These are phyloP conservation scores for Ophiocordyceps camponoti-floridani DNA, from an alignment of 2,329 filamentous ascomycete species.

Conservation along the genomic window DNA sequence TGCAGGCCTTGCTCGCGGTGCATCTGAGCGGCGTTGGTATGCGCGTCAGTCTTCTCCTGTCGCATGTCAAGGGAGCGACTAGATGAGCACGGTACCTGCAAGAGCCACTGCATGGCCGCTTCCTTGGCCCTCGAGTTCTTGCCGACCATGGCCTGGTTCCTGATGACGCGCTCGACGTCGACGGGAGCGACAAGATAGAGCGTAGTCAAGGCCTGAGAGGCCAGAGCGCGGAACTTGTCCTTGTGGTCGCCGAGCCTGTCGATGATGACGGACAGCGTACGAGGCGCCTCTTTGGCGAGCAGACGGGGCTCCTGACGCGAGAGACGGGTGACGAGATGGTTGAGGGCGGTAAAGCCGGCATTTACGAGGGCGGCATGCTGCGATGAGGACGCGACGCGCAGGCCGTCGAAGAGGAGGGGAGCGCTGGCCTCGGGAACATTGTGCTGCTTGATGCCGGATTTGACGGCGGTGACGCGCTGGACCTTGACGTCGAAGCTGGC, in stretches of 20 bases:
- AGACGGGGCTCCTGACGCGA: slow-evolving; percentile 68
- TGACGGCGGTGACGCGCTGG: slow-evolving; percentile 52
- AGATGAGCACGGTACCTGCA: slow-evolving; percentile 34
- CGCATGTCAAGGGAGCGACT: not conserved
- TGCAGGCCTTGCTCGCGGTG: slow-evolving; percentile 61
- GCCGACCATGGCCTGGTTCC: slow-evolving; percentile 59
- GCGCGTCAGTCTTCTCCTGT: not conserved
- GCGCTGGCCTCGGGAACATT: slow-evolving; percentile 66
- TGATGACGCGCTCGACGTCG: slow-evolving; percentile 67
- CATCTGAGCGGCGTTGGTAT: slow-evolving; percentile 35
- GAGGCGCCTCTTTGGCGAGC: slow-evolving; percentile 49
- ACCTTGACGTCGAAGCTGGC: slow-evolving; percentile 53
- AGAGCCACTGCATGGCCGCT: slow-evolving; percentile 66
- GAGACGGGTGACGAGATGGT: slow-evolving; percentile 72
- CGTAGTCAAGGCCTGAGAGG: slow-evolving; percentile 58
- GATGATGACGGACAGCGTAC: slow-evolving; percentile 56
- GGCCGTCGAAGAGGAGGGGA: slow-evolving; percentile 61
- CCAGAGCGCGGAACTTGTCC: slow-evolving; percentile 63
- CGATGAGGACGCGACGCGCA: slow-evolving; percentile 57
- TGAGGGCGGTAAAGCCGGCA: slow-evolving; percentile 73
- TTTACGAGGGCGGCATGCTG: slow-evolving; percentile 63
- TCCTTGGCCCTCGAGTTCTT: slow-evolving; percentile 78
- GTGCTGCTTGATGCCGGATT: slow-evolving; percentile 82
- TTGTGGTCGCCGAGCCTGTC: slow-evolving; percentile 80
- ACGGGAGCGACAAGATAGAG: slow-evolving; percentile 50